Percentiles rank a stretch among this genome's conserved stretches.
These are phyloP conservation scores for Camellia lanceoleosa DNA, from an alignment of 148 eudicot species.

Conservation along the genomic window DNA sequence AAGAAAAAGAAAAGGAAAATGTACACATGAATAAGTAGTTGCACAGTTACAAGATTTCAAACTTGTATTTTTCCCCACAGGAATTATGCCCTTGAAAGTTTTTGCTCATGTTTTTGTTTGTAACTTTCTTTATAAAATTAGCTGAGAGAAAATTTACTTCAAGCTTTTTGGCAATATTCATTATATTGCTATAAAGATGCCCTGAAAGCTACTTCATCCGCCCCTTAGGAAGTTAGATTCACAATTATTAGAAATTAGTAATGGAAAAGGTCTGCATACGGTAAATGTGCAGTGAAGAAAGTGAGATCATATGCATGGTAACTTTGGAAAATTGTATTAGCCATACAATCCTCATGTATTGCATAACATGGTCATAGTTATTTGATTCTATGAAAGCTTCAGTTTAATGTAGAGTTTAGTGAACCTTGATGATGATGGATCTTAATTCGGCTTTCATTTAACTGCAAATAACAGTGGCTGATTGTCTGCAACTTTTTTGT, in stretches of 20 bases:
- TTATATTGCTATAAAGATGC: too few species aligned
- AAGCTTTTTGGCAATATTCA: background rate
- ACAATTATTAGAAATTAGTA: background rate
- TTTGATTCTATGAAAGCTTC: background rate
- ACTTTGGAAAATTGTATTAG: background rate
- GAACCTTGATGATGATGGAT: background rate
- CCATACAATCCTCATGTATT: background rate
- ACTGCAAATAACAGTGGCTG: background rate
- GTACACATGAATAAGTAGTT: background rate
- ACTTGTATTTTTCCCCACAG: background rate
- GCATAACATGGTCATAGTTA: background rate
- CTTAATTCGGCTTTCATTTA: background rate
- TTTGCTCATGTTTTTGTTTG: background rate
- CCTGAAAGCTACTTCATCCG: background rate
- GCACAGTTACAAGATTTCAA: background rate
- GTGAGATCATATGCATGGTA: background rate
- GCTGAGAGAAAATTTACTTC: background rate
- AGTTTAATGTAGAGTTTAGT: background rate
- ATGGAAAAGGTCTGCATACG: background rate
- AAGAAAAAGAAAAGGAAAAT: too few species aligned
- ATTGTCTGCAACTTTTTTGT: constrained; percentile 11
- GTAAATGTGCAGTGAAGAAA: background rate
- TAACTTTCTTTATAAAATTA: background rate
- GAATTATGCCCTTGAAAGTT: background rate
- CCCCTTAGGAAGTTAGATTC: background rate